Evolutionary conservation across 305 asterid genomes (phyloP), one percentile per base, ranked within the genome.

Genomic region (Caryopteris hybrid): DNA sequence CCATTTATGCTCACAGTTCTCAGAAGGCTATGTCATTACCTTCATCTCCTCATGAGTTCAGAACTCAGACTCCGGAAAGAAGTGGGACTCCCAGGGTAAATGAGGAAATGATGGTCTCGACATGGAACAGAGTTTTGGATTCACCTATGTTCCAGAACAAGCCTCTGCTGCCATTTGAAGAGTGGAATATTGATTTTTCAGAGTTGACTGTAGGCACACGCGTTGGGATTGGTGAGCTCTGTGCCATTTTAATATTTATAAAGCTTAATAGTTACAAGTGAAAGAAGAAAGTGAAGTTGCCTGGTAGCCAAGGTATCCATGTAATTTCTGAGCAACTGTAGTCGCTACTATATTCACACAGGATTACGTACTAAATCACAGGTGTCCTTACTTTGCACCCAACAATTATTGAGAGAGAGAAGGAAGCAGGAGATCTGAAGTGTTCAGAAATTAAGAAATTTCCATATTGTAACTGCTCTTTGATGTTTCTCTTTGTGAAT

Each of bases 141-240:
- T 90, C 80, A 36, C 95, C 89, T 7, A 81, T 85, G 87, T 86
- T 87, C 83, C 94, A 80, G 79, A 83, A 88, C 67, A 89, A 79
- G 79, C 95, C 96, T 52, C 86, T 89, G 78, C 82, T 95, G 69
- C 98, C 99, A 71, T 95, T 75, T 74, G 94, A 85, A 50, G 98
- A 91, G 78, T 95, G 99, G 99, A 85, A 91, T 79, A 91, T 95
- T 76, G 99, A 89, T 71, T 95, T 81, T 81, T 86, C 95, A 4
- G 99, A 95, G 82, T 66, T 91, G 66, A 81, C 91, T 67, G 94
- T 95, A 11, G 97, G 99, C 74, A 89, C 94, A 66, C 97, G 97
- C 41, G 95, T 91, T 70, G 99, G 99, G 66, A 95, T 95, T 71
- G 98, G 99, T 95, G 76, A 84, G 92, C 64, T 66, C 78, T 62